Conservation (phyloP, 139 green algal species). For the Chara braunii region DNA sequence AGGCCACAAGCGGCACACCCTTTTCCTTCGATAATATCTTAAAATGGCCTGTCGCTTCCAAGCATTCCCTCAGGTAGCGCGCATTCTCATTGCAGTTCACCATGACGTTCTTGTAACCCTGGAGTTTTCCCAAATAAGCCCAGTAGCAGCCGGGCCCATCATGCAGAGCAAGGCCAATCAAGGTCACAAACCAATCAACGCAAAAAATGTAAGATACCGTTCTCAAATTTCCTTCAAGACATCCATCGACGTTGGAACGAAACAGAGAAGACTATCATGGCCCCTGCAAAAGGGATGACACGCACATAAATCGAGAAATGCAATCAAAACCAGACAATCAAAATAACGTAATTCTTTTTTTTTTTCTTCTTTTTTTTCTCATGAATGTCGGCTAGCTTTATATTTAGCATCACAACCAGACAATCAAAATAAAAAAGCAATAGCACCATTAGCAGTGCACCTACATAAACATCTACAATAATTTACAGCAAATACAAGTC, state of each 20-base stretch:
- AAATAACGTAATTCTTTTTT: background rate
- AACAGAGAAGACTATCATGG: conserved; percentile 11
- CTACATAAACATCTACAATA: background rate
- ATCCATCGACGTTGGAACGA: conserved; percentile 6
- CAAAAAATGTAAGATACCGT: conserved; percentile 7
- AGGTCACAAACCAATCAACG: background rate
- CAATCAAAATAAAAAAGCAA: background rate
- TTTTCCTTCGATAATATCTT: conserved; percentile 21
- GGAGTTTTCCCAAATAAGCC: conserved; percentile 3
- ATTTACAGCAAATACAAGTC: background rate
- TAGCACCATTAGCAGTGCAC: background rate
- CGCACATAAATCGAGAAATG: too few species aligned
- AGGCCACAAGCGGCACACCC: conserved; percentile 31
- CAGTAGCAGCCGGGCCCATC: background rate
- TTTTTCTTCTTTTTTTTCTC: background rate
- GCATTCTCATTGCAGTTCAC: conserved; percentile 4
- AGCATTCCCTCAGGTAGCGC: conserved; percentile 8
- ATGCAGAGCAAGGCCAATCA: background rate
- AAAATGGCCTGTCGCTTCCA: conserved; percentile 12
- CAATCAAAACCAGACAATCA: too few species aligned
- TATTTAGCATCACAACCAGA: background rate
- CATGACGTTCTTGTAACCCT: conserved; percentile 34
- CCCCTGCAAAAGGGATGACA: background rate
- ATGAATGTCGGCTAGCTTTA: background rate
- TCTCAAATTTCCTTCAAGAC: background rate